Base-by-base conservation (phyloP, 306 rosid genomes). In the Vigna hirtella region DNA sequence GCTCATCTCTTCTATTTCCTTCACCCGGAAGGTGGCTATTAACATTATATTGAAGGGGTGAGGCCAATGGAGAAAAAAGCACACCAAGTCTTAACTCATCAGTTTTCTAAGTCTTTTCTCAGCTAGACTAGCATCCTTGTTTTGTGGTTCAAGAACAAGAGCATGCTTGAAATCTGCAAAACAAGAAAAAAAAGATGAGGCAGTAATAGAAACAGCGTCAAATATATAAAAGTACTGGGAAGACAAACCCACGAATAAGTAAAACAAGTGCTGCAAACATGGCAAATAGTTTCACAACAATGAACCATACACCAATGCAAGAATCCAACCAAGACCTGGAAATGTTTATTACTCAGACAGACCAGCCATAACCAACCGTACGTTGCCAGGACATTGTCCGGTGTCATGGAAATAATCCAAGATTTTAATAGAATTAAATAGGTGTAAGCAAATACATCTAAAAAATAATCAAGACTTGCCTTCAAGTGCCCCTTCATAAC, bases 141-240 rank as follows among this genome's bases (percentile, higher is more conserved):
- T 93, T 81, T 81, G 91, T 1, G 98, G 96, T 83, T 93, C 98
- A 66, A 93, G 98, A 73, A 93, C 88, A 53, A 74, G 86, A 58
- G 98, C 98, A 69, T 89, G 91, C 91, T 84, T 88, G 87, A 91
- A 93, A 89, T 93, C 98, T 93, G 89, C 87, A 82, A 40, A 20
- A 32, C 67, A 67, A 48, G 58, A 70, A 59, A 43, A 57, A 74
- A 26, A 30, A 30, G 3, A 69, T 56, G 65, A 49, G 48, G 4
- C 40, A 18, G 49, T 4, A 12, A 12, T 11, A 58, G 40, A 8
- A 11, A 24, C 38, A 58, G 12, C 38, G 40, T 56, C 22, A 24
- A 22, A 57, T 57, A 57, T 10, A 57, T 24, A 18, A 3, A 18
- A 53, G 7, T 14, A 32, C 36, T 11, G 71, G 52, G 26, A 14